Base-by-base conservation (phyloP, 257 asterid species). In the Buddleja alternifolia region DNA sequence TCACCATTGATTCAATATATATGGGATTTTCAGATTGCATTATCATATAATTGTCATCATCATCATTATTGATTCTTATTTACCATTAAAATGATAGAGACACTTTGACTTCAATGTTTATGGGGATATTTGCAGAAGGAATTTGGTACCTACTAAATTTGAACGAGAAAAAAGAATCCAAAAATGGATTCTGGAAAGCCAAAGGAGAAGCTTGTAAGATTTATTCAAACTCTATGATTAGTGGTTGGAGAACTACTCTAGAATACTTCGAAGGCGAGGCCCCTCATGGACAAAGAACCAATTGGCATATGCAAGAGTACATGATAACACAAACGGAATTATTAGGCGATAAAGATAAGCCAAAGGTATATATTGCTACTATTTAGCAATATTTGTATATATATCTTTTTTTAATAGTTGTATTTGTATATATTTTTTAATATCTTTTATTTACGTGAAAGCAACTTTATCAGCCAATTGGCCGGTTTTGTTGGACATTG, bases 281-380 rank as follows among this genome's bases (percentile, higher is more conserved):
- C 57, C 73, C 82, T 17, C 45, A 46, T 15, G 84, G 64, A 55
- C 70, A 56, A 45, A 71, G 17, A 75, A 83, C 95, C 11, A 66
- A 65, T 51, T 86, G 87, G 92, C 60, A 78, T 57, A 88, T 88
- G 89, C 92, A 80, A 20, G 92, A 88, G 67, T 86, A 83, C 77
- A 76, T 9, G 45, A 66, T 84, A 59, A 73, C 79, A 11, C 77
- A 58, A 11, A 66, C 70, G 39, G 81, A 74, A 46, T 34, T 50
- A 61, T 17, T 50, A 61, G n/a, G 23, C 24, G 74, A 48, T 20
- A 65, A 69, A 44, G 57, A 67, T 53, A 55, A 57, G 41, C 80
- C 54, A 39, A 77, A 85, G 90, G 97, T 90, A 84, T 59, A 21
- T 8, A 53, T 37, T 41, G 9, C 37, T 10, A 42, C 67, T 41